phyloP scores from a whole-genome alignment of 352 stramenopile species.

The Vaucheria bursata region DNA sequence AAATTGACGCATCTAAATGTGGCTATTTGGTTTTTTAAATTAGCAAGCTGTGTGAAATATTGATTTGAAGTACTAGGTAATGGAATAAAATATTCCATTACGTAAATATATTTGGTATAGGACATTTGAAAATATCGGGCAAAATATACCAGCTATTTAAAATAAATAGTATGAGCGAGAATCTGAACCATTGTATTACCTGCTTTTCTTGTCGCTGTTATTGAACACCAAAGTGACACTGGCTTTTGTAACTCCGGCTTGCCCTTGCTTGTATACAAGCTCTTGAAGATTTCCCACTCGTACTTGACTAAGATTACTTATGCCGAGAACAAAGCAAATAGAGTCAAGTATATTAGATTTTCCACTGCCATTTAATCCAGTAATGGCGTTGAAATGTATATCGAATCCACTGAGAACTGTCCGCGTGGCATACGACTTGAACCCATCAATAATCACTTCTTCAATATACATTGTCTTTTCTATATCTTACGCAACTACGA shows the following conservation, averaged over 20 bases:
- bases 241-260: conserved; percentile 97
- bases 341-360: conserved; percentile 99
- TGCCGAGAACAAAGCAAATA: conserved; percentile 99
- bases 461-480: conserved; percentile 86
- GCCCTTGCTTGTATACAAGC: conserved; percentile 99
- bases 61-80: no score
- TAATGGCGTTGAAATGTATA: conserved; percentile 99
- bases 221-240: conserved; percentile 98
- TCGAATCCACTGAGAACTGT: conserved; percentile 98
- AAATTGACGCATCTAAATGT: no score
- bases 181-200: conserved; percentile 43
- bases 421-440: conserved; percentile 98
- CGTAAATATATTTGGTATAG: conserved; percentile 7
- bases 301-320: conserved; percentile 96
- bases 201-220: conserved; percentile 83
- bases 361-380: conserved; percentile 95
- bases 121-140: conserved; percentile 50
- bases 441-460: conserved; percentile 98
- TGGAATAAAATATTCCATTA: not conserved
- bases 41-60: no score
- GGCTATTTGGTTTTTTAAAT: no score
- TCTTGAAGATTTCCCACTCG: conserved; percentile 96
- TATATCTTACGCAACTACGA: conserved; percentile 35
- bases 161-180: conserved; percentile 27
- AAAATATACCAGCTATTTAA: not conserved